Conservation (phyloP, 2,329 filamentous ascomycete species). For the Cadophora sp. region DNA sequence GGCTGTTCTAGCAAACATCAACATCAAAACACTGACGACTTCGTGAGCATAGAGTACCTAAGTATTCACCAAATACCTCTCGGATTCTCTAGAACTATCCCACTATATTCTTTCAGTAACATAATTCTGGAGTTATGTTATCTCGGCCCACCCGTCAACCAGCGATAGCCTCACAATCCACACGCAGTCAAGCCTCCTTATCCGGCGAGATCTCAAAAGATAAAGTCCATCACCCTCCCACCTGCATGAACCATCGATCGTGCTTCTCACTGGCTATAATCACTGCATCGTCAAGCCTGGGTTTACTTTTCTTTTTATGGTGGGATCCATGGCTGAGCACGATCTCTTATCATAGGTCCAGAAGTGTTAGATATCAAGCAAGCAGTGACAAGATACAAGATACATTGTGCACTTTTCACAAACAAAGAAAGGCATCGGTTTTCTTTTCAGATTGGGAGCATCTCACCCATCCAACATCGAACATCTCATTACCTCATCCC, state of each 20-base stretch:
- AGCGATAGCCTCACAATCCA: background rate
- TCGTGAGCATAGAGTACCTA: too few species aligned
- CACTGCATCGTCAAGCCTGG: background rate
- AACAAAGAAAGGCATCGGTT: background rate
- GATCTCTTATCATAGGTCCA: background rate
- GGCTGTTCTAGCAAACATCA: too few species aligned
- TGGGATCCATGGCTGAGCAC: background rate
- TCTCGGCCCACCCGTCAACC: too few species aligned
- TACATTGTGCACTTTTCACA: background rate
- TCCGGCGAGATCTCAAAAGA: background rate
- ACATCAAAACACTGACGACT: too few species aligned
- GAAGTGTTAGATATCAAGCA: background rate
- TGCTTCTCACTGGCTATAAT: background rate
- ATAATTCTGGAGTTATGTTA: too few species aligned
- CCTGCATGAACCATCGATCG: slow-evolving; percentile 3
- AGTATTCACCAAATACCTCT: too few species aligned
- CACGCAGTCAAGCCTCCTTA: background rate
- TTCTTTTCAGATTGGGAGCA: background rate
- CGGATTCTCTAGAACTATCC: too few species aligned
- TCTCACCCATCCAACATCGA: background rate
- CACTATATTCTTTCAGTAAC: too few species aligned
- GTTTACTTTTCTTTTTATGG: background rate
- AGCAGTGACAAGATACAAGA: too few species aligned
- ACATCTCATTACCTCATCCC: slow-evolving; percentile 9
- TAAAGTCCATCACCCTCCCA: background rate